Percentiles rank a stretch among this genome's conserved stretches.
Evolutionary conservation across 1,284 basidiomycete genomes (phyloP).

Genomic region (Omphalotus olearius): DNA sequence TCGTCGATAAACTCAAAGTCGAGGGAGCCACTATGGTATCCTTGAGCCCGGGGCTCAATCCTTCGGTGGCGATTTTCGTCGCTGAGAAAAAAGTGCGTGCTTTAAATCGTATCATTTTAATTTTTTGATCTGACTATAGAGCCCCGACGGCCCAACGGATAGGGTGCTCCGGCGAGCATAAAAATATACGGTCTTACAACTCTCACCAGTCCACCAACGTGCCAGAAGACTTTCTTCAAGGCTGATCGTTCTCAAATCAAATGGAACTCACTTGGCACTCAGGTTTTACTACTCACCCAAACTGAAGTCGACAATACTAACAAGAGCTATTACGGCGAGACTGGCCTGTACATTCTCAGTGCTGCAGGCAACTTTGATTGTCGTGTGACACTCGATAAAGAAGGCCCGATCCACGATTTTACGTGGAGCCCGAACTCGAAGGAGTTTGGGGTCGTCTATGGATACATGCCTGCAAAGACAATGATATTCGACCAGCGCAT

Average conservation of each 20-base stretch:
- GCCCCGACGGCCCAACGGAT: neutral
- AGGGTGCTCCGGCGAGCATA: constrained; percentile 90
- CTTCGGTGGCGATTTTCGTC: constrained; percentile 85
- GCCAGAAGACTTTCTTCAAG: constrained; percentile 93
- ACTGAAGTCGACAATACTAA: constrained; percentile 97
- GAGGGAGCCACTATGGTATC: constrained; percentile 77
- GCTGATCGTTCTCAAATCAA: constrained; percentile 93
- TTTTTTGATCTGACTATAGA: neutral
- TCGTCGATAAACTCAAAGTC: constrained; percentile 77
- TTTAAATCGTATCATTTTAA: neutral
- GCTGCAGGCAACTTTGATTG: constrained; percentile 97
- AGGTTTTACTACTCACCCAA: constrained; percentile 86
- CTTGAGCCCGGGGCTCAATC: constrained; percentile 81
- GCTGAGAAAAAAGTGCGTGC: constrained; percentile 82
- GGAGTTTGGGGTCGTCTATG: constrained; percentile 95
- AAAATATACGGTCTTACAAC: constrained; percentile 78
- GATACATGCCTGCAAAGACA: constrained; percentile 95
- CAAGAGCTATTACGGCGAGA: constrained; percentile 98
- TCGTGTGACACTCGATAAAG: constrained; percentile 90
- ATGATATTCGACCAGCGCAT: constrained; percentile 91
- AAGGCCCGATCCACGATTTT: constrained; percentile 97
- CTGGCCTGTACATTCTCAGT: constrained; percentile 89
- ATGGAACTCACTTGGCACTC: constrained; percentile 91
- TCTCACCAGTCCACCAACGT: constrained; percentile 57
- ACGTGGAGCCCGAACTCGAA: constrained; percentile 96